Evolutionary conservation across 768 basidiomycete species (phyloP), one percentile per base, ranked within the genome.

Genomic region (Terana coerulea): DNA sequence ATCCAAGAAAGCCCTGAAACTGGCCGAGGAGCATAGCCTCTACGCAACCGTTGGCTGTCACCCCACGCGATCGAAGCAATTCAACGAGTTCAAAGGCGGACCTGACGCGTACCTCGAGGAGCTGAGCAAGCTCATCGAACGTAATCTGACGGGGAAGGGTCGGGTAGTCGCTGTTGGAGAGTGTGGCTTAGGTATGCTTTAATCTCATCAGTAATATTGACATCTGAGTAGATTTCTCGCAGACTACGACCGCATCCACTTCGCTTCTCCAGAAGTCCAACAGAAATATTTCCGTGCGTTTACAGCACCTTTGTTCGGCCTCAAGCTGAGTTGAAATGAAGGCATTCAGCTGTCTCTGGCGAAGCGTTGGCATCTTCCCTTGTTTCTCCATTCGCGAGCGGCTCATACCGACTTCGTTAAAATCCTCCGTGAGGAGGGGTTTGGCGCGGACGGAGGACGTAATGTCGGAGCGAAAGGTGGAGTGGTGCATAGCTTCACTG

Each of bases 401-500:
- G 84, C 87, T 1, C 88, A 91, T 59, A 37, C 56, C 1, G 90
- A 91, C 58, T 74, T 92, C 52, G 79, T 88, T 24, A 62, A 59
- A 17, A 84, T 86, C 17, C 73, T 92, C 21, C 72, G 70, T 21
- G 81, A 84, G 50, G 81, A 84, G 56, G 83, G 86, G 1, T 87
- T 86, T 61, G 74, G 75, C 14, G 67, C 73, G 33, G 66, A 79
- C 57, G 78, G 83, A 25, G 84, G 85, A 3, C 66, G 63, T 53
- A 67, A 63, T 25, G 69, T 79, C 51, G 88, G 83, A 34, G 81
- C 73, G 15, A 73, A 72, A 19, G 84, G 88, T 3, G 90, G 89
- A 1, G 90, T 92, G 19, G 87, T 91, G 3, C 91, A 91, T 62
- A 88, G 86, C 54, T 90, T 90, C 67, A 90, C 89, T 0, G 91